A percentile compares a stretch with the other conserved stretches of the same genome.
These are phyloP conservation scores for Anisodus acutangulus DNA, from an alignment of 257 asterid genomes.

Conservation along the genomic window DNA sequence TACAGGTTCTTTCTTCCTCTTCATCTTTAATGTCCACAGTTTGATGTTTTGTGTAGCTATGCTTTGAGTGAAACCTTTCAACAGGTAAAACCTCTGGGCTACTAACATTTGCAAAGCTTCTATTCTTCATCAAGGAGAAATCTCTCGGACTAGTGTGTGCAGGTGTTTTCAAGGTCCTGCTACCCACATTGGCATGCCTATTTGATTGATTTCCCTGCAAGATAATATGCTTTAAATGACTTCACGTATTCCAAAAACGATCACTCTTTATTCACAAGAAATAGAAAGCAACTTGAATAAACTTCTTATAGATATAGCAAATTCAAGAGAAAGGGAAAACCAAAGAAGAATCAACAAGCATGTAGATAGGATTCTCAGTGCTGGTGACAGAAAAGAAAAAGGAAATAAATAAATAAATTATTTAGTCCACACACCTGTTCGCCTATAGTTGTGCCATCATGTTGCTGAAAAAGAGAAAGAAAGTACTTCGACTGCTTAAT, in stretches of 20 bases:
- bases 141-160: conserved; percentile 65
- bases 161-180: conserved; percentile 53
- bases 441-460: conserved; percentile 42
- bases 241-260: not conserved
- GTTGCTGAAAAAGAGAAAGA: conserved; percentile 55
- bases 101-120: conserved; percentile 44
- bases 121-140: conserved; percentile 49
- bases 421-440: conserved; percentile 52
- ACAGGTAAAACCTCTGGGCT: conserved; percentile 57
- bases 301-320: not conserved
- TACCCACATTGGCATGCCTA: conserved; percentile 43
- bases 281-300: not conserved
- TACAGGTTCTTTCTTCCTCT: conserved; percentile 57
- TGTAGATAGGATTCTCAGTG: not conserved
- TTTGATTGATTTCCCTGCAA: conserved; percentile 59
- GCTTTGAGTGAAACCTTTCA: conserved; percentile 46
- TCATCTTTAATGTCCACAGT: conserved; percentile 43
- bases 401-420: conserved; percentile 4
- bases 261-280: conserved; percentile 1
- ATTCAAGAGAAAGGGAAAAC: conserved; percentile 2
- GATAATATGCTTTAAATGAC: conserved; percentile 30
- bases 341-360: not conserved
- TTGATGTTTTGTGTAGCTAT: conserved; percentile 42
- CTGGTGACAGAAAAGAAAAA: not conserved
- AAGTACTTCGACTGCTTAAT: conserved; percentile 74